Conservation (phyloP, 78 protist genomes). For the Dictyostelium intermedium region DNA sequence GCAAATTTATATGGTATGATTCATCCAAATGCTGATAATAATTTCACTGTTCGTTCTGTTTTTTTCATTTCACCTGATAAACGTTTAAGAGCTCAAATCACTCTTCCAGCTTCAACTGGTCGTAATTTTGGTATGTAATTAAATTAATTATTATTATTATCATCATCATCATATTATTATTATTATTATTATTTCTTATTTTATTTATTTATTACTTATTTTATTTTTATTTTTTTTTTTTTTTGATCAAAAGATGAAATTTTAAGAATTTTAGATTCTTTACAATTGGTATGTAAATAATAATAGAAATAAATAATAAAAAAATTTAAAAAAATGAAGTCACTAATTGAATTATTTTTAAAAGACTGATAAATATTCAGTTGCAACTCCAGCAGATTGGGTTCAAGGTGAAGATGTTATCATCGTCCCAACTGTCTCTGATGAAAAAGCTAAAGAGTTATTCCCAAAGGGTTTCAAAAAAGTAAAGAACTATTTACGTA, state of each 20-base stretch:
- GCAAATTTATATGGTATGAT: slow-evolving; percentile 88
- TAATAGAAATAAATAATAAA: no score
- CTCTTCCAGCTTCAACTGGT: slow-evolving; percentile 87
- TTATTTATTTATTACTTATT: no score
- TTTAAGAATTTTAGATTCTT: slow-evolving; percentile 85
- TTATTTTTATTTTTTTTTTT: background rate
- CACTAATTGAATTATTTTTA: no score
- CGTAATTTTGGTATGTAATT: slow-evolving; percentile 32
- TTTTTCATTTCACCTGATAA: slow-evolving; percentile 82
- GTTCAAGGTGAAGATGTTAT: slow-evolving; percentile 81
- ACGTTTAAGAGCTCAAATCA: slow-evolving; percentile 77
- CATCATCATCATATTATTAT: no score
- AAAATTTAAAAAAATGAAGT: no score
- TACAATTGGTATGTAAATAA: slow-evolving; percentile 68
- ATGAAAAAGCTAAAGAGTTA: slow-evolving; percentile 69
- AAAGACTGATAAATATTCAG: slow-evolving; percentile 75
- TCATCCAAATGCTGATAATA: slow-evolving; percentile 67
- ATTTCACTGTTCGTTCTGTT: slow-evolving; percentile 78
- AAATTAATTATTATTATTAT: no score
- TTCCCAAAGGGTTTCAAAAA: slow-evolving; percentile 75
- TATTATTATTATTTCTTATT: background rate
- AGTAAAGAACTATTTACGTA: slow-evolving; percentile 41
- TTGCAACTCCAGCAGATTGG: slow-evolving; percentile 92
- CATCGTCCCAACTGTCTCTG: slow-evolving; percentile 75
- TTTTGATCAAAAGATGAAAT: slow-evolving; percentile 80